These are phyloP conservation scores for Lizonia empirigonia DNA, from an alignment of 2,329 filamentous ascomycete species.

Conservation along the genomic window DNA sequence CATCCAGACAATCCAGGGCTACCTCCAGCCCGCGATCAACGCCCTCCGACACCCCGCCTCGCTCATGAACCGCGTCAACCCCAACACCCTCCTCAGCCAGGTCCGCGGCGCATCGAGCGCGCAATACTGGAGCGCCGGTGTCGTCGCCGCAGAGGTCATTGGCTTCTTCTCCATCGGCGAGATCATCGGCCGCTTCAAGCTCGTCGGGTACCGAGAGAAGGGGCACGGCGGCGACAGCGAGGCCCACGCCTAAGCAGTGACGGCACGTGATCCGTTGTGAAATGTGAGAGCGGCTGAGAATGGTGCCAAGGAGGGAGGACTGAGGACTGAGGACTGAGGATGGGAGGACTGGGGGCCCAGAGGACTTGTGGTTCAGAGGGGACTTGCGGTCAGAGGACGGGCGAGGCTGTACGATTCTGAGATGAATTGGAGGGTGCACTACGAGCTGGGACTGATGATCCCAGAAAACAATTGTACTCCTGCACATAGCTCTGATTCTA, in stretches of 20 bases:
- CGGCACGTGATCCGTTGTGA: not conserved
- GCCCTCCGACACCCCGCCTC: slow-evolving; percentile 70
- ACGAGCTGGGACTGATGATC: slow-evolving; percentile 21
- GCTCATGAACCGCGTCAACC: slow-evolving; percentile 60
- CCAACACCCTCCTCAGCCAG: slow-evolving; percentile 60
- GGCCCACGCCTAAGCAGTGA: slow-evolving; percentile 25
- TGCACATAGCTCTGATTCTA: slow-evolving; percentile 49
- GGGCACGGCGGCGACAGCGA: slow-evolving; percentile 19
- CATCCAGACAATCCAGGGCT: slow-evolving; percentile 80
- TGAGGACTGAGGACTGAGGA: too few species aligned
- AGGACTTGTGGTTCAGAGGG: too few species aligned
- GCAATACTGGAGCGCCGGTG: slow-evolving; percentile 74
- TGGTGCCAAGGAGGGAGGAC: too few species aligned
- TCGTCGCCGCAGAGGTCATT: slow-evolving; percentile 82
- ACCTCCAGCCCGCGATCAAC: slow-evolving; percentile 78
- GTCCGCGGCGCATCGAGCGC: slow-evolving; percentile 72
- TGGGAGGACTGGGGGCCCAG: too few species aligned
- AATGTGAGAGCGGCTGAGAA: too few species aligned
- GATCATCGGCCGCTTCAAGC: slow-evolving; percentile 94
- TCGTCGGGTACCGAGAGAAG: slow-evolving; percentile 76
- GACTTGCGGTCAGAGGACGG: slow-evolving; percentile 5
- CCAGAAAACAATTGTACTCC: slow-evolving; percentile 46
- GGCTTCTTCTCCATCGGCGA: slow-evolving; percentile 98
- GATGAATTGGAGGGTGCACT: slow-evolving; percentile 23
- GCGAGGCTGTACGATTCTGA: slow-evolving; percentile 29